Conservation (phyloP, 495 filamentous ascomycete genomes). For the Hypoxylon crocopeplum region DNA sequence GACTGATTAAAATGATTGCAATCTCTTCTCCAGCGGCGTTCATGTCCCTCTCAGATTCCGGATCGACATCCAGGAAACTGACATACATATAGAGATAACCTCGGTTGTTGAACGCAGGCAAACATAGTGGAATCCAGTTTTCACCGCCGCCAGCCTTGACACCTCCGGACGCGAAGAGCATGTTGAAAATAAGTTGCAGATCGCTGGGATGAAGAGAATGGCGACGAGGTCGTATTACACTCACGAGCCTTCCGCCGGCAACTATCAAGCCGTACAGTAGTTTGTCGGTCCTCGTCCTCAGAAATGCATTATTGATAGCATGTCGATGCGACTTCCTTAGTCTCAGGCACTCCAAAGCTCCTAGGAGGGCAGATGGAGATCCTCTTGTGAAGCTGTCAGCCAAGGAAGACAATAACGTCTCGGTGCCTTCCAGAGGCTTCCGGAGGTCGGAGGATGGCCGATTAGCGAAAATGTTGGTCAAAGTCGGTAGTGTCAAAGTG, state of each 20-base stretch:
- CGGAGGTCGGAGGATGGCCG: constrained; percentile 91
- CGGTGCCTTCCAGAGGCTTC: constrained; percentile 91
- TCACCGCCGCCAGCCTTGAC: constrained; percentile 88
- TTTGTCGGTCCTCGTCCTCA: constrained; percentile 74
- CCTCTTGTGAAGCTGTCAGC: constrained; percentile 94
- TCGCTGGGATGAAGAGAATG: constrained; percentile 97
- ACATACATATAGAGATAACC: constrained; percentile 99
- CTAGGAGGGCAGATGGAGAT: constrained; percentile 85
- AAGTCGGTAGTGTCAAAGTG: constrained; percentile 87
- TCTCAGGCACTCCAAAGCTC: constrained; percentile 87
- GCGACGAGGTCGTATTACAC: constrained; percentile 90
- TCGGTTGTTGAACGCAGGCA: constrained; percentile 95
- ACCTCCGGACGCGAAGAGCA: constrained; percentile 95
- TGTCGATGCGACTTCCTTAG: constrained; percentile 87
- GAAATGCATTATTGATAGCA: constrained; percentile 82
- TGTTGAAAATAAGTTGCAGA: constrained; percentile 96
- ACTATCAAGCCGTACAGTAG: constrained; percentile 94
- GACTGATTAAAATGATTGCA: constrained; percentile 90
- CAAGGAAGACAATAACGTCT: constrained; percentile 86
- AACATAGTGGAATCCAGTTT: constrained; percentile 95
- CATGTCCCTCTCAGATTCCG: constrained; percentile 22
- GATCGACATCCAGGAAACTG: constrained; percentile 75
- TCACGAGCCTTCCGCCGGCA: constrained; percentile 91
- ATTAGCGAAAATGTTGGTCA: constrained; percentile 86
- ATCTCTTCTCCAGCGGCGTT: constrained; percentile 65